phyloP scores from a whole-genome alignment of 352 stramenopile genomes.

The Saprolegnia parasitica region DNA sequence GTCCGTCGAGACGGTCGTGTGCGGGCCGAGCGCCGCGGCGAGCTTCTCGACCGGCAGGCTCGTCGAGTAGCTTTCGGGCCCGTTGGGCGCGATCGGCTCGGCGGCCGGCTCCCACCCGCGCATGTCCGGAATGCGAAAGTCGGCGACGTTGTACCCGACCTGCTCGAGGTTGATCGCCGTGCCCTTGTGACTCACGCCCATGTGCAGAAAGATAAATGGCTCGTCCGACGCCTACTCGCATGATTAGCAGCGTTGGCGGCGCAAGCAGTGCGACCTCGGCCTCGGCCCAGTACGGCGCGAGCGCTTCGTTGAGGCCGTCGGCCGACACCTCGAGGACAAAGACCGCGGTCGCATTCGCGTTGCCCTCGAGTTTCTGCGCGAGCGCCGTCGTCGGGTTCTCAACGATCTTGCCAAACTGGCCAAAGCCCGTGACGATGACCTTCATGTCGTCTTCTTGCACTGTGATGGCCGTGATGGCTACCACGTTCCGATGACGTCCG shows the following conservation, averaged over 20 bases:
- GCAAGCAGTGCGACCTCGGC: constrained; percentile 34
- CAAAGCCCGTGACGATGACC: constrained; percentile 63
- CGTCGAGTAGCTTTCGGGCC: constrained; percentile 45
- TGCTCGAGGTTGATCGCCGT: constrained; percentile 54
- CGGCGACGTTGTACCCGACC: constrained; percentile 69
- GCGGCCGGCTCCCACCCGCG: constrained; percentile 54
- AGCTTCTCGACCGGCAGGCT: constrained; percentile 56
- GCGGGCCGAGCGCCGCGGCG: constrained; percentile 34
- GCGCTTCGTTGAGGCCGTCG: constrained; percentile 35
- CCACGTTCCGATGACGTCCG: neutral
- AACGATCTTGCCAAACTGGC: constrained; percentile 76
- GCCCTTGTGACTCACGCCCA: constrained; percentile 52
- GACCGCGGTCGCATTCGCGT: constrained; percentile 60
- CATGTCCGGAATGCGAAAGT: constrained; percentile 80
- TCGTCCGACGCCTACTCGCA: constrained; percentile 41
- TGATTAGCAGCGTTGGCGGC: neutral
- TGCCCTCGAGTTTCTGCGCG: constrained; percentile 44
- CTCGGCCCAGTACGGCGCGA: constrained; percentile 37
- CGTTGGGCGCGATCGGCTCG: constrained; percentile 47
- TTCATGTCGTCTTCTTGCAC: constrained; percentile 8
- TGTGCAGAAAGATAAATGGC: constrained; percentile 64
- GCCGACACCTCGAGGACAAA: constrained; percentile 70
- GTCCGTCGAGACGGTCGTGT: constrained; percentile 56
- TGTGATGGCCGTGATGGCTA: neutral
- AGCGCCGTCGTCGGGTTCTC: constrained; percentile 76